These are phyloP conservation scores for Kluyveromyces nonfermentans DNA, from an alignment of 805 yeast species.

Conservation along the genomic window DNA sequence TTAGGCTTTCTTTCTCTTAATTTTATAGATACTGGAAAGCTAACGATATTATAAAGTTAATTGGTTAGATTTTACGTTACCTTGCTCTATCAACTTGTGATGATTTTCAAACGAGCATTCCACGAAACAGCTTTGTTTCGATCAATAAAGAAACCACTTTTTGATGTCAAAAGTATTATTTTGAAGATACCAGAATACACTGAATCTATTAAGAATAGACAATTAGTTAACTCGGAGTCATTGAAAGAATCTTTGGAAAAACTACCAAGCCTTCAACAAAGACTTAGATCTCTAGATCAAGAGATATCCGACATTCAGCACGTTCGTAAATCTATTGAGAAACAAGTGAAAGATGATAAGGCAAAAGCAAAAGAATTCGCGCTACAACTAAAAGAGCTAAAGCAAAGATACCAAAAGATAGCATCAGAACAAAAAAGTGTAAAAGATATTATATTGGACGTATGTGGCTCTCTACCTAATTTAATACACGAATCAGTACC, in stretches of 20 bases:
- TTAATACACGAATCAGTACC: constrained; percentile 42
- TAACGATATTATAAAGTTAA: too few relatives aligned
- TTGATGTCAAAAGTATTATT: constrained; percentile 20
- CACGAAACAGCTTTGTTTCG: constrained; percentile 4
- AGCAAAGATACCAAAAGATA: constrained; percentile 18
- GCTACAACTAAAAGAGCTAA: constrained; percentile 16
- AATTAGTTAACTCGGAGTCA: constrained; percentile 16
- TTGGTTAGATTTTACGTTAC: not conserved
- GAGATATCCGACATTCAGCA: constrained; percentile 23
- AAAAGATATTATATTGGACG: constrained; percentile 31
- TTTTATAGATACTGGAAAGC: not conserved
- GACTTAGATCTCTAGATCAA: constrained; percentile 12
- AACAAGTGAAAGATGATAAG: constrained; percentile 18
- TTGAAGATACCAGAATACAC: constrained; percentile 12
- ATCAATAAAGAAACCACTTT: constrained; percentile 19
- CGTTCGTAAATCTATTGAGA: constrained; percentile 24
- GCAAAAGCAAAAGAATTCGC: constrained; percentile 8
- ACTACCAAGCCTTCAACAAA: constrained; percentile 22
- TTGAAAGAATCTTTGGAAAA: constrained; percentile 19
- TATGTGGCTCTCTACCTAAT: constrained; percentile 55
- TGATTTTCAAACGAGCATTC: constrained; percentile 5
- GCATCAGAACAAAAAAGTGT: constrained; percentile 15
- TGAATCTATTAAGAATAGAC: constrained; percentile 22
- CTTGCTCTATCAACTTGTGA: not conserved
- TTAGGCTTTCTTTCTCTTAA: too few relatives aligned